These are phyloP conservation scores for Leccinum ponderosum DNA, from an alignment of 1,284 basidiomycete species.

Conservation along the genomic window DNA sequence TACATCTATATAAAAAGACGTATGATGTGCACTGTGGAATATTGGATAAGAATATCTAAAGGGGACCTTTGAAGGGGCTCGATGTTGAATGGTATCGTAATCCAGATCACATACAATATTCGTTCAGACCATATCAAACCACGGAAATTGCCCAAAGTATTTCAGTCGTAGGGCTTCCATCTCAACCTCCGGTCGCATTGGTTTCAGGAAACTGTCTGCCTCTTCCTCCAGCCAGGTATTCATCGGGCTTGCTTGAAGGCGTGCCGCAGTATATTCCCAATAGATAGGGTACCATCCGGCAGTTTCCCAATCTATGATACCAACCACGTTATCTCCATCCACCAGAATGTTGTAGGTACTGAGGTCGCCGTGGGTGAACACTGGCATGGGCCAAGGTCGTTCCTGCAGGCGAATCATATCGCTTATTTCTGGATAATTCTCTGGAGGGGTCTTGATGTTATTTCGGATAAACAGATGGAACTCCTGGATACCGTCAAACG, in stretches of 20 bases:
- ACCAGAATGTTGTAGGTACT: not conserved
- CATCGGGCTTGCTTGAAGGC: not conserved
- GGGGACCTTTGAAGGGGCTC: too few relatives aligned
- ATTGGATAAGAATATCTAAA: too few relatives aligned
- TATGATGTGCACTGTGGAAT: too few relatives aligned
- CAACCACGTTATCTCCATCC: not conserved
- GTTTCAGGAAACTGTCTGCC: too few relatives aligned
- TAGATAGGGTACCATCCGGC: not conserved
- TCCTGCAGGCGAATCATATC: not conserved
- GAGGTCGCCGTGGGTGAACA: not conserved
- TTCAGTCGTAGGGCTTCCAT: too few relatives aligned
- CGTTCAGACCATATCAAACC: too few relatives aligned
- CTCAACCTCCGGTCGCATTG: too few relatives aligned
- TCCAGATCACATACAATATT: too few relatives aligned
- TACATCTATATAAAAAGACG: too few relatives aligned
- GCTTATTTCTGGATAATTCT: not conserved
- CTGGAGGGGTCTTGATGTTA: not conserved
- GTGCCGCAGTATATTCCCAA: not conserved
- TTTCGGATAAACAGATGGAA: constrained; percentile 5
- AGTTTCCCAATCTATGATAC: not conserved
- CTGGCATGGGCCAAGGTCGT: not conserved
- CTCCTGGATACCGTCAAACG: not conserved
- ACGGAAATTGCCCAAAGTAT: too few relatives aligned
- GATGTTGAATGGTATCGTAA: too few relatives aligned
- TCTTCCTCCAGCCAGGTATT: too few relatives aligned